These are phyloP conservation scores for sunflower (Helianthus annuus) DNA, from an alignment of 129 eudicot species.

Conservation along the genomic window DNA sequence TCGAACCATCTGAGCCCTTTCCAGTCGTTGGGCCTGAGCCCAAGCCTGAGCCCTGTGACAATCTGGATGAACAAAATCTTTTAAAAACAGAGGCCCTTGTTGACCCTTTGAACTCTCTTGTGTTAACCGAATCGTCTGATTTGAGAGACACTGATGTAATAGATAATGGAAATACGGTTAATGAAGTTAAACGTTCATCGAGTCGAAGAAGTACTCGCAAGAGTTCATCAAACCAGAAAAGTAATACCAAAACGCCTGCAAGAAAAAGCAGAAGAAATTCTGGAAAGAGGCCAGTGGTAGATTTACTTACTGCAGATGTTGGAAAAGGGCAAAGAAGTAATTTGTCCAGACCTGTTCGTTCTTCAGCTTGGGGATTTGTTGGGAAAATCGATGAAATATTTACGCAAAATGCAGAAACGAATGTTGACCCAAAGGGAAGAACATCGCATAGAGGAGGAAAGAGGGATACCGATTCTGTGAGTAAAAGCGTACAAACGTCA, in stretches of 20 bases:
- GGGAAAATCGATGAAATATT: conserved; percentile 45
- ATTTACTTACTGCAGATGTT: conserved; percentile 45
- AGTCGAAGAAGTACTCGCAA: conserved; percentile 43
- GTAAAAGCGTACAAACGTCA: conserved; percentile 28
- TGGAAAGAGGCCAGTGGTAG: conserved; percentile 40
- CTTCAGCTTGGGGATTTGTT: conserved; percentile 64
- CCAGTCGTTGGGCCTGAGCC: conserved; percentile 28
- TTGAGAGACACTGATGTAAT: conserved; percentile 30
- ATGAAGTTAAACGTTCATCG: conserved; percentile 36
- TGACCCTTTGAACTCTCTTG: conserved; percentile 40
- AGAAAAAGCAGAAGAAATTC: conserved; percentile 43
- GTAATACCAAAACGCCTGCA: conserved; percentile 18
- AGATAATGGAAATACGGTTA: conserved; percentile 21
- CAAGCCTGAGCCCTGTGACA: conserved; percentile 16
- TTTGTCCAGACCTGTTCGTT: conserved; percentile 42
- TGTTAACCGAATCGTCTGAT: conserved; percentile 29
- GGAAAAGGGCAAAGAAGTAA: conserved; percentile 64
- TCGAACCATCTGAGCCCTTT: conserved; percentile 45
- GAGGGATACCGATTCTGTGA: conserved; percentile 26
- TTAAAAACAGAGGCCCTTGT: conserved; percentile 36
- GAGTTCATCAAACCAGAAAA: conserved; percentile 36
- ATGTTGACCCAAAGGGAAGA: conserved; percentile 29
- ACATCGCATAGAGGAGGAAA: conserved; percentile 31
- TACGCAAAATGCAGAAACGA: conserved; percentile 25
- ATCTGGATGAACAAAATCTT: conserved; percentile 27